Evolutionary conservation across 805 yeast genomes (phyloP).

Genomic region (Hanseniaspora pseudoguilliermondii): DNA sequence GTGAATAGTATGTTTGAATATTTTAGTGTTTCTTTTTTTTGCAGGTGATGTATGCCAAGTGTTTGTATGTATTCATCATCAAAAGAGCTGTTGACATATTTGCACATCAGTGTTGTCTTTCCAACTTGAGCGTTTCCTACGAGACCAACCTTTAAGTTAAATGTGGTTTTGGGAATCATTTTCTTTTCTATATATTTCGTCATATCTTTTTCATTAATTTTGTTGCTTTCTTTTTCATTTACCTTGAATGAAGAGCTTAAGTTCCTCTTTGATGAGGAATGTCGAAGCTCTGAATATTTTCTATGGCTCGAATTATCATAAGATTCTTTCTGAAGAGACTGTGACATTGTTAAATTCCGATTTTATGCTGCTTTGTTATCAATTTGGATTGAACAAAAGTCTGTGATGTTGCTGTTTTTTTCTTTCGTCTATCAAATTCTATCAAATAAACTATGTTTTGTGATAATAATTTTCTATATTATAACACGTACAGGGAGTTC

Average conservation of each 20-base stretch:
- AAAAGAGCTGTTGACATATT: conserved; percentile 88
- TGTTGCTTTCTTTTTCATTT: neutral
- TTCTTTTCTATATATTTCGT: neutral
- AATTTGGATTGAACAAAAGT: neutral
- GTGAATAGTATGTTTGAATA: conserved; percentile 82
- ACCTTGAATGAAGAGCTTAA: neutral
- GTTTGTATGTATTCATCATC: conserved; percentile 90
- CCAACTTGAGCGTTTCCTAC: conserved; percentile 96
- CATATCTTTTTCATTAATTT: neutral
- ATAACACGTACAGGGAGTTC: no score
- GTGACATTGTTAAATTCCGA: neutral
- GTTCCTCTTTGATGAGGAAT: neutral
- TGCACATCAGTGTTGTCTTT: conserved; percentile 90
- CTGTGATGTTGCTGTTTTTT: neutral
- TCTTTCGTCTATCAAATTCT: neutral
- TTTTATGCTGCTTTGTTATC: neutral
- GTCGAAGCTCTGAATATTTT: neutral
- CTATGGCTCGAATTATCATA: neutral
- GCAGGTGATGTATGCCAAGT: conserved; percentile 89
- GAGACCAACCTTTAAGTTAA: conserved; percentile 62
- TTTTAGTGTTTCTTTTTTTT: conserved; percentile 69
- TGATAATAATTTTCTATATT: neutral
- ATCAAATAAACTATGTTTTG: neutral
- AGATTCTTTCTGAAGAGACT: neutral
- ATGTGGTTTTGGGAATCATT: conserved; percentile 11